A percentile compares a stretch with the other conserved stretches of the same genome.
These are phyloP conservation scores for Phaeosphaeriaceae sp. DNA, from an alignment of 2,329 filamentous ascomycete genomes.

Conservation along the genomic window DNA sequence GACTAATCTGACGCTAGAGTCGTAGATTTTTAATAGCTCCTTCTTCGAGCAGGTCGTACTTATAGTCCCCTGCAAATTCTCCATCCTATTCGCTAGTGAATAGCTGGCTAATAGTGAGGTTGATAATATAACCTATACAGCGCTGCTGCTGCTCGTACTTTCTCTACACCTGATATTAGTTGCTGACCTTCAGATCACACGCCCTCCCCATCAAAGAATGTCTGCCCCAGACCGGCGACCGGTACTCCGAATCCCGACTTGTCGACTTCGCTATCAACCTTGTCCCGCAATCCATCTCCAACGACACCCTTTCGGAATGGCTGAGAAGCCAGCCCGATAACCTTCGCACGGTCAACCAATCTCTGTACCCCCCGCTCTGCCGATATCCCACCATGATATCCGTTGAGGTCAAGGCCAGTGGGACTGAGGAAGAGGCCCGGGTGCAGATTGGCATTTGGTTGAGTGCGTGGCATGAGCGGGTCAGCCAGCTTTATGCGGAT, in stretches of 20 bases:
- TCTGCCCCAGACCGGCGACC: conserved; percentile 10
- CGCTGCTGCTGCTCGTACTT: too few relatives aligned
- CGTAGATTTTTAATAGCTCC: too few relatives aligned
- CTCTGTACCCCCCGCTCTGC: conserved; percentile 10
- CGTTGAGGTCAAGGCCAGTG: conserved; percentile 11
- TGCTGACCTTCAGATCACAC: conserved; percentile 14
- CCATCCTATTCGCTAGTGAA: too few relatives aligned
- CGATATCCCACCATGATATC: conserved; percentile 12
- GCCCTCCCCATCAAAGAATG: conserved; percentile 13
- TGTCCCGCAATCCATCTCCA: conserved; percentile 12
- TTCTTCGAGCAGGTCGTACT: too few relatives aligned
- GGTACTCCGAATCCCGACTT: conserved; percentile 11
- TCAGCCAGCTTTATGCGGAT: conserved; percentile 6
- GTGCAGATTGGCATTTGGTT: conserved; percentile 15
- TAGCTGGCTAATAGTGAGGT: too few relatives aligned
- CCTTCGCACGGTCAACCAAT: conserved; percentile 15
- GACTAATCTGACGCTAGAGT: too few relatives aligned
- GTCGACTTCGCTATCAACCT: conserved; percentile 16
- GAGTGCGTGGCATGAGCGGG: conserved; percentile 16
- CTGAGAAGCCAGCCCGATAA: conserved; percentile 10
- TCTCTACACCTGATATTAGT: background rate
- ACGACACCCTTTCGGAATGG: conserved; percentile 14
- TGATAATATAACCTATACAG: too few relatives aligned
- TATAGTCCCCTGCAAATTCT: too few relatives aligned
- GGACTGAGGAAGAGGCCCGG: conserved; percentile 15